Evolutionary conservation across 1,284 basidiomycete species (phyloP), one percentile per base, ranked within the genome.

Genomic region (Fomitopsis betulina): DNA sequence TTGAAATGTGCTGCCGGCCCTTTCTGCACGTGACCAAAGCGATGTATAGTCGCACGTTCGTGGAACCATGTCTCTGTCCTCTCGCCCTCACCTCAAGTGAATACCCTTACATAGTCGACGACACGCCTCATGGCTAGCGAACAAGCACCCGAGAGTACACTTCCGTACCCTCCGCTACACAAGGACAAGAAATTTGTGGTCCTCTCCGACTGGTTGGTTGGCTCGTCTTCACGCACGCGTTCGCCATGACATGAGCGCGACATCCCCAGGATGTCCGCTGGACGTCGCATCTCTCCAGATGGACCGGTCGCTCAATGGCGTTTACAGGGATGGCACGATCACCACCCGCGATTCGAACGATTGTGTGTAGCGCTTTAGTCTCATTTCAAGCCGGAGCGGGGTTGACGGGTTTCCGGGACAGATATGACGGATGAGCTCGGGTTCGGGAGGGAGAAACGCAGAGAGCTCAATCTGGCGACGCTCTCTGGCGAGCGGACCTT

Each of bases 341-440:
- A 96, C 93, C 7, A 93, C 85, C 52, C 83, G 82, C 66, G 93
- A 96, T 73, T 93, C 91, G 21, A 96, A 96, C 74, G 94, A 96
- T 69, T 94, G 91, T 91, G 70, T 64, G 87, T 74, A 42, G 55
- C 6, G 13, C 33, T 6, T 10, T 12, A 8, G n/a, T 21, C 3
- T 39, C 43, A 7, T 23, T 45, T 10, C 0, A 8, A 13, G 17
- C 17, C 13, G 25, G 17, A 9, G 25, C 51, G 19, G 30, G 40
- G 21, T 42, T 51, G 56, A 60, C 60, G 58, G 62, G 50, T 13
- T 60, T 55, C 59, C 40, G 49, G 32, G 27, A 50, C 64, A 92
- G 89, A 86, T 71, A 71, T 93, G 77, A 92, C 91, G 50, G 88
- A 91, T 72, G 82, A 85, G 69, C 78, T 87, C 55, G 92, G 93